phyloP scores from a whole-genome alignment of 179 eudicot species.

The Beta macrorhiza region DNA sequence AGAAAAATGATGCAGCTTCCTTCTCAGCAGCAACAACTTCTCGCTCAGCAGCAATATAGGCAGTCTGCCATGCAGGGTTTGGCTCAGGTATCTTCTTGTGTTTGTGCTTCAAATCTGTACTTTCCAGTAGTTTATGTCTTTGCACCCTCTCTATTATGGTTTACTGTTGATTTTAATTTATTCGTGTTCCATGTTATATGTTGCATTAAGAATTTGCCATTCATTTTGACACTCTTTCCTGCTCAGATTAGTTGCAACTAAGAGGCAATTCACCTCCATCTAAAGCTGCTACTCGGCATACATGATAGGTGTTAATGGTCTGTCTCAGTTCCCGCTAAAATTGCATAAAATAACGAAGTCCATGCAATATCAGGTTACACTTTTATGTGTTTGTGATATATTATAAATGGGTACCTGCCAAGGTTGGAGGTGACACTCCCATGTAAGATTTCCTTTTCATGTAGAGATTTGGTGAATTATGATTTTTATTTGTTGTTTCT shows the following conservation, averaged over 20 bases:
- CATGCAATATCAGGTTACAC: background rate
- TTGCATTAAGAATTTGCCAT: background rate
- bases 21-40: constrained; percentile 71
- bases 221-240: background rate
- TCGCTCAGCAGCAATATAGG: constrained; percentile 71
- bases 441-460: background rate
- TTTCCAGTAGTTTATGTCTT: background rate
- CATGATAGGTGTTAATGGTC: background rate
- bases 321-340: background rate
- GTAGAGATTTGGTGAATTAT: background rate
- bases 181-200: background rate
- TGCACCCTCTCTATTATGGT: background rate
- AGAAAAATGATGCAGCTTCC: constrained; percentile 76
- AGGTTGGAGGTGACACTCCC: background rate
- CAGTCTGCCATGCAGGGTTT: constrained; percentile 65
- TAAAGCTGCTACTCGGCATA: background rate
- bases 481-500: too few relatives aligned
- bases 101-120: background rate
- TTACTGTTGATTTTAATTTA: background rate
- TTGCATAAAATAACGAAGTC: background rate
- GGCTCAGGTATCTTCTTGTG: constrained; percentile 54
- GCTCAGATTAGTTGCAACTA: background rate
- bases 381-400: background rate
- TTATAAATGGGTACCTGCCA: background rate
- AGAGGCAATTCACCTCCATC: background rate